A percentile compares a stretch with the other conserved stretches of the same genome.
These are phyloP conservation scores for Aureobasidium uvarum DNA, from an alignment of 2,329 filamentous ascomycete species.

Conservation along the genomic window DNA sequence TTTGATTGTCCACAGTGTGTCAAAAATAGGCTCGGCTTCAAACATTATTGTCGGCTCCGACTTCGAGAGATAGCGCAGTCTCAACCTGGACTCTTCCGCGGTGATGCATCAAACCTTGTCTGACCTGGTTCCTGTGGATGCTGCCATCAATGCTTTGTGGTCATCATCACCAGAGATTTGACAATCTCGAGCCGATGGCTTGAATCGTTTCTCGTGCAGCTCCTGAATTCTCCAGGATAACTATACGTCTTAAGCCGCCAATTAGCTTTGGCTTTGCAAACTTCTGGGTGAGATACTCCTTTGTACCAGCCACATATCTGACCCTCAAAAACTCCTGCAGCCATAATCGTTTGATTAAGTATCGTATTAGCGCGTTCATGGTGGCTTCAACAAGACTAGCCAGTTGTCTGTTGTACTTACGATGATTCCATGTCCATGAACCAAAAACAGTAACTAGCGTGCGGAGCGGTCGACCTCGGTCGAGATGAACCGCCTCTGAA, in stretches of 20 bases:
- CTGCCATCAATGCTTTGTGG: too few species aligned
- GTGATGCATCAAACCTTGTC: background rate
- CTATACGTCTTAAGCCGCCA: too few species aligned
- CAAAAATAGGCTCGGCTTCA: background rate
- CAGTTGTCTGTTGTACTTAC: background rate
- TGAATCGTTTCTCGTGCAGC: background rate
- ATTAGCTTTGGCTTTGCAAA: background rate
- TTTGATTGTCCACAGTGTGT: background rate
- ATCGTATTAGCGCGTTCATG: background rate
- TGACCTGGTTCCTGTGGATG: background rate
- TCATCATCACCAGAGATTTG: too few species aligned
- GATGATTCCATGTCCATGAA: background rate
- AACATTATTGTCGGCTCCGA: background rate
- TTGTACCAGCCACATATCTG: background rate
- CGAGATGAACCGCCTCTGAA: background rate
- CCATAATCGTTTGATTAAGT: background rate
- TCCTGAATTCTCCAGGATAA: too few species aligned
- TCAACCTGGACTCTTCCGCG: background rate
- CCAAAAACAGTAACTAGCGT: background rate
- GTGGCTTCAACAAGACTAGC: background rate
- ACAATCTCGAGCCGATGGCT: background rate
- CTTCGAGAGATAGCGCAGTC: background rate
- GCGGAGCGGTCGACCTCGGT: background rate
- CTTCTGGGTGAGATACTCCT: background rate
- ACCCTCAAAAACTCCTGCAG: background rate